Percentiles rank a stretch among this genome's conserved stretches.
Conservation (phyloP, 2,329 filamentous ascomycete species). For the Truncatella angustata region DNA sequence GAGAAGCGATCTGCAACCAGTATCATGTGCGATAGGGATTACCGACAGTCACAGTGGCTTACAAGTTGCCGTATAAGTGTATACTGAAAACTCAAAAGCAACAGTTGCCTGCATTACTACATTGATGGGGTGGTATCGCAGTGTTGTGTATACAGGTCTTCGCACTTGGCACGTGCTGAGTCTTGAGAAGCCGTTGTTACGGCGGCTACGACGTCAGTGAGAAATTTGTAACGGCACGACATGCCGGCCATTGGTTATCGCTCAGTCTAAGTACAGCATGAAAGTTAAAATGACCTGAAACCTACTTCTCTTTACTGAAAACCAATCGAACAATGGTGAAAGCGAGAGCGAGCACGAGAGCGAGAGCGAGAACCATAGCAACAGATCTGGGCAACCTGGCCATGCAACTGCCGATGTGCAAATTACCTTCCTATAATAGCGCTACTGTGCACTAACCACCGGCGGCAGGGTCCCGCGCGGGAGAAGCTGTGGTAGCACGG, state of each 20-base stretch:
- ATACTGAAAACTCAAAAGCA: not conserved
- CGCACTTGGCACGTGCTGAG: too few relatives aligned
- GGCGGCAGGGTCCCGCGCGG: too few relatives aligned
- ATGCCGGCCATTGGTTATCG: too few relatives aligned
- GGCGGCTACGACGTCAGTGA: too few relatives aligned
- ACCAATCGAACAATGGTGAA: not conserved
- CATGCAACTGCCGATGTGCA: not conserved
- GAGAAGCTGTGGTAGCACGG: too few relatives aligned
- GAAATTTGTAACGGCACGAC: too few relatives aligned
- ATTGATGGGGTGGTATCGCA: not conserved
- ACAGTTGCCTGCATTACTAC: not conserved
- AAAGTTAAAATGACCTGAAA: not conserved
- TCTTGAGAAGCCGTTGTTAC: too few relatives aligned
- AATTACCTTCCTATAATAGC: not conserved
- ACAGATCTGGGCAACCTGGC: not conserved
- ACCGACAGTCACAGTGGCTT: too few relatives aligned
- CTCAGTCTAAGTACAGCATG: too few relatives aligned
- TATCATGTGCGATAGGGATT: not conserved
- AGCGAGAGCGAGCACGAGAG: not conserved
- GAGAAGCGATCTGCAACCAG: not conserved
- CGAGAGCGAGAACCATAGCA: not conserved
- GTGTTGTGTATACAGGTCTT: not conserved
- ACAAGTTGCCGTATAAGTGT: not conserved
- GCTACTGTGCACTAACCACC: too few relatives aligned
- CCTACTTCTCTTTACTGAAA: not conserved